Evolutionary conservation across 2,329 filamentous ascomycete species (phyloP), one percentile per base, ranked within the genome.

Genomic region (Coniella vitis): DNA sequence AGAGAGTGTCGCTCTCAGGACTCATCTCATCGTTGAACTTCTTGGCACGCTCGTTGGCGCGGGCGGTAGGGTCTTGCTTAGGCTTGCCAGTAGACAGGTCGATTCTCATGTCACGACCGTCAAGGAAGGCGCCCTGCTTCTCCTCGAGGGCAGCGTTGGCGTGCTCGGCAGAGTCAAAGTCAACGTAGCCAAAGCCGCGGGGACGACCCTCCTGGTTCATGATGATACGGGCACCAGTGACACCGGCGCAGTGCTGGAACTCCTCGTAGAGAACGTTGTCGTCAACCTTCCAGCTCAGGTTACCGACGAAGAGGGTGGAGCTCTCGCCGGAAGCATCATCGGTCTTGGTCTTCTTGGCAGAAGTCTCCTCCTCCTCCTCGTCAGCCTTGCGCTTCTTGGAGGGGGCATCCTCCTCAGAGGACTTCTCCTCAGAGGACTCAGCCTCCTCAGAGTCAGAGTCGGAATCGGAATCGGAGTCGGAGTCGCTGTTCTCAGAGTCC

Each of bases 141-240:
- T 60, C 65, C 25, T 64, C 64, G 53, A 69, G 66, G 14, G 74
- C 65, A 47, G 62, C 62, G 63, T 67, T 53, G 43, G 64, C 63
- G 29, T 56, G 55, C 52, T 79, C 83, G 53, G 76, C 69, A 57
- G 75, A 79, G 63, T 75, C 74, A 69, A 90, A 95, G 74, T 95
- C 90, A 60, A 95, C 87, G 65, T 95, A 96, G 54, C 90, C 90
- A 68, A 94, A 95, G 57, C 88, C 90, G 72, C 90, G 90, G 69
- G 90, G 91, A 63, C 88, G 85, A 61, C 87, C 87, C 62, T 76
- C 79, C 48, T 84, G 81, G 72, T 95, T 88, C 59, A 83, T 90
- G 66, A 95, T 87, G 63, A 95, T 83, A 60, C 88, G 85, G 56
- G 83, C 85, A 60, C 81, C 78, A 57, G 74, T 71, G 49, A 94